These are phyloP conservation scores for Blastocystis sp. DNA, from an alignment of 352 stramenopile genomes.

Conservation along the genomic window DNA sequence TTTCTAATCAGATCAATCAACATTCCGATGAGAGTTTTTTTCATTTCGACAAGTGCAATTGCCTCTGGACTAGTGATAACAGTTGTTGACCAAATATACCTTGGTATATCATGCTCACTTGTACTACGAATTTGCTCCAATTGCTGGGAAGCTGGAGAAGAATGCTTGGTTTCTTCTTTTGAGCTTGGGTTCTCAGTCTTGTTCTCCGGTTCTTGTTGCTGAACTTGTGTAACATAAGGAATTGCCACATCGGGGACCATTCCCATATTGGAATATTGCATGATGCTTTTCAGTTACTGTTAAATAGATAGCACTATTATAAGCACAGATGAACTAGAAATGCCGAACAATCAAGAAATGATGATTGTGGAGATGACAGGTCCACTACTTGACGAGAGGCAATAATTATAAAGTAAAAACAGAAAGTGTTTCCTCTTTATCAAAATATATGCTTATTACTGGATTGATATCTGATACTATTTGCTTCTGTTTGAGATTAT, in stretches of 20 bases:
- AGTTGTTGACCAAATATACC: background rate
- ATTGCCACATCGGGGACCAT: slow-evolving; percentile 29
- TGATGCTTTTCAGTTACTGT: background rate
- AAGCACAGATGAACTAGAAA: no score
- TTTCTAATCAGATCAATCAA: background rate
- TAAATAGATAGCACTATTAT: no score
- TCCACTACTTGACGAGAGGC: no score
- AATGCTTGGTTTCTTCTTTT: background rate
- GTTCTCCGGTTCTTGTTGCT: background rate
- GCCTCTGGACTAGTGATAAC: background rate
- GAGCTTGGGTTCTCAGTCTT: background rate
- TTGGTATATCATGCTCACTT: background rate
- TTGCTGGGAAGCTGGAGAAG: background rate
- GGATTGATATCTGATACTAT: no score
- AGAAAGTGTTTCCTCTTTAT: no score
- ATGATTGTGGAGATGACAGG: no score
- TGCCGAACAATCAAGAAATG: no score
- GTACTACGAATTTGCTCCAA: background rate
- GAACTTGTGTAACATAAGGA: background rate
- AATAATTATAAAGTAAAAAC: no score
- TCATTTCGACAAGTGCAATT: background rate
- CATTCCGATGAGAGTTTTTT: background rate
- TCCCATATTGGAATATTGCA: slow-evolving; percentile 11
- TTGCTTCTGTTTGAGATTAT: no score
- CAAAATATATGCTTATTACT: no score